These are phyloP conservation scores for Plasmodium adleri DNA, from an alignment of 169 alveolate genomes.

Conservation along the genomic window DNA sequence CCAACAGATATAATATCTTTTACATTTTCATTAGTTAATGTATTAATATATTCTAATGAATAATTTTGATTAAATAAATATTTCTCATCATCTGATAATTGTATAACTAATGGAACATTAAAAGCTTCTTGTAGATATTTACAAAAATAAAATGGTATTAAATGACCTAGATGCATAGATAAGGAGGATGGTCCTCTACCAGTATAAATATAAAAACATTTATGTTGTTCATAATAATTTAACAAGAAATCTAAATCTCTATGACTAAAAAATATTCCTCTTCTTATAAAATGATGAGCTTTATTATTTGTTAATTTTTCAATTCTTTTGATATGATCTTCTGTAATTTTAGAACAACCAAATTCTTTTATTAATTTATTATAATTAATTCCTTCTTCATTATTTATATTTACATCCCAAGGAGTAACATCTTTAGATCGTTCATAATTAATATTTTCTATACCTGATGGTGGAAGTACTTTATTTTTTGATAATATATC, in stretches of 20 bases:
- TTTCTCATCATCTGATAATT: slow-evolving; percentile 99
- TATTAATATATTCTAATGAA: slow-evolving; percentile 89
- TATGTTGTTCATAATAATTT: slow-evolving; percentile 94
- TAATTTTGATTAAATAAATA: slow-evolving; percentile 95
- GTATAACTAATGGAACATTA: slow-evolving; percentile 98
- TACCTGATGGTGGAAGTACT: slow-evolving; percentile 77
- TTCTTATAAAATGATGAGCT: slow-evolving; percentile 95
- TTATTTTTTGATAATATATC: slow-evolving; percentile 61
- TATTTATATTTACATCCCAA: slow-evolving; percentile 75
- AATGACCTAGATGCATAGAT: slow-evolving; percentile 98
- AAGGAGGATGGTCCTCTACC: slow-evolving; percentile 99
- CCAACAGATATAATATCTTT: slow-evolving; percentile 99
- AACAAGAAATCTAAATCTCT: slow-evolving; percentile 96
- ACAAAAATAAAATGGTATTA: slow-evolving; percentile 98
- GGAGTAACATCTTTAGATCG: slow-evolving; percentile 78
- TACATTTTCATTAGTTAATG: slow-evolving; percentile 95
- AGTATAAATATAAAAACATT: slow-evolving; percentile 96
- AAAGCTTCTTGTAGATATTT: slow-evolving; percentile 96
- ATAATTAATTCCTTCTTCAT: slow-evolving; percentile 91
- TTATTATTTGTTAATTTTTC: slow-evolving; percentile 83
- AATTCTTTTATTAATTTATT: slow-evolving; percentile 94
- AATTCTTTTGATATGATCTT: slow-evolving; percentile 89
- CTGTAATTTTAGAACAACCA: slow-evolving; percentile 93
- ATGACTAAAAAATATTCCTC: slow-evolving; percentile 99
- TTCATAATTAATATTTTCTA: slow-evolving; percentile 44